Evolutionary conservation across 306 rosid species (phyloP), one percentile per base, ranked within the genome.

Genomic region (Prosopis cineraria): DNA sequence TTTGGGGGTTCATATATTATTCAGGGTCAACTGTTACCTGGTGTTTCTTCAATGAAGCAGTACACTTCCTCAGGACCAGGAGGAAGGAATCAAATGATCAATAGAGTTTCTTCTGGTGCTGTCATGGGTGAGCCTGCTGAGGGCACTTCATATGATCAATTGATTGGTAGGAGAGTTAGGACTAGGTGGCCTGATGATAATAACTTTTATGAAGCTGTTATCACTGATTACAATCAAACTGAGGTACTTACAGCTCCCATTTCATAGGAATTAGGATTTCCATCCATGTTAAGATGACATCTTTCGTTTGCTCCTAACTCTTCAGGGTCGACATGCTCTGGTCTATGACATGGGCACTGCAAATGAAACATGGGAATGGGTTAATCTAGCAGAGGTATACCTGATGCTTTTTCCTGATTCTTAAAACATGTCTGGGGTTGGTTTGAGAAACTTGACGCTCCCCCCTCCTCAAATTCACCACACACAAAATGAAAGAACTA

Each of bases 171-270:
- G 86, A 94, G 85, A 89, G 95, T 94, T 29, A 83, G 94, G 82
- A 94, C 98, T 40, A 89, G 89, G 86, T 94, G 98, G 98, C 98
- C 98, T 9, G 98, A 92, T 73, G 98, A 94, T 83, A 94, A 94
- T 87, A 88, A 87, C 81, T 94, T 94, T 72, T 94, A 94, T 80
- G 97, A 94, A 90, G 98, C 98, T 83, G 88, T 94, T 73, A 94
- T 94, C 75, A 82, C 92, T 14, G 94, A 89, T 85, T 90, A 85
- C 80, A 89, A 87, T 83, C 82, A 92, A 45, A 74, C 77, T 37
- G 91, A 92, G 90, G 98, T 94, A 80, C 39, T 59, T 39, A 68
- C 80, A 47, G 31, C 59, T 82, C 58, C 59, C 24, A 78, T 66
- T 72, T 37, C 70, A 27, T 25, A 20, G 44, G 55, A 55, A 59